Percentiles rank a stretch among this genome's conserved stretches.
Evolutionary conservation across 768 basidiomycete species (phyloP).

Genomic region (Favolaschia claudopus): DNA sequence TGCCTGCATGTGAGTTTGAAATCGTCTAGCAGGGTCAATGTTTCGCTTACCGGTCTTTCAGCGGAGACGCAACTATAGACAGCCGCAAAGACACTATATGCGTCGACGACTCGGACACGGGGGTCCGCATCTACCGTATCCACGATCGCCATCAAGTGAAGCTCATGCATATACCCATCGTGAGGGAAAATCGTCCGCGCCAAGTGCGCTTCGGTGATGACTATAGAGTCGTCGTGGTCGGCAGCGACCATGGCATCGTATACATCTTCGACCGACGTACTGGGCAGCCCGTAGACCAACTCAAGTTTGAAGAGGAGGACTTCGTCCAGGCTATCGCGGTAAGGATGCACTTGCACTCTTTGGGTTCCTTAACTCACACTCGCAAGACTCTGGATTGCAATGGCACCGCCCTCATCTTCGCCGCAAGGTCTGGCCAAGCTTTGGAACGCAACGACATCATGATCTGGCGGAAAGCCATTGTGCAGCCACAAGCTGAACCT

Average conservation of each 20-base stretch:
- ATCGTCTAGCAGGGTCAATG: neutral
- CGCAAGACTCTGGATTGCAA: neutral
- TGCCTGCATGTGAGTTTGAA: neutral
- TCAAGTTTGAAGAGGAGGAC: neutral
- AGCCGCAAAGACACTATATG: neutral
- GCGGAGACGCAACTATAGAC: constrained; percentile 4
- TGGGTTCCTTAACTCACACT: too few relatives aligned
- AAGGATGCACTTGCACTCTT: neutral
- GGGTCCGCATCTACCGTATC: neutral
- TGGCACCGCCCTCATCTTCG: neutral
- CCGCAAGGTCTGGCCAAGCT: neutral
- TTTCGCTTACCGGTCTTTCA: neutral
- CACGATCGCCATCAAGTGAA: neutral
- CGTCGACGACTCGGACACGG: neutral
- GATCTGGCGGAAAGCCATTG: neutral
- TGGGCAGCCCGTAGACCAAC: neutral
- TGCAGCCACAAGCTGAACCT: neutral
- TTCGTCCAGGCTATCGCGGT: constrained; percentile 5
- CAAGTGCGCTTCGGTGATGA: constrained; percentile 18
- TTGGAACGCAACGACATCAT: neutral
- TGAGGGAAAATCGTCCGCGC: constrained; percentile 2
- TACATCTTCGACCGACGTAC: constrained; percentile 21
- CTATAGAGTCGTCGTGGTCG: constrained; percentile 5
- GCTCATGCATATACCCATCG: constrained; percentile 2
- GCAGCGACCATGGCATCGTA: constrained; percentile 23